A percentile compares a stretch with the other conserved stretches of the same genome.
These are phyloP conservation scores for Maudiozyma pseudohumilis DNA, from an alignment of 805 yeast genomes.

Conservation along the genomic window DNA sequence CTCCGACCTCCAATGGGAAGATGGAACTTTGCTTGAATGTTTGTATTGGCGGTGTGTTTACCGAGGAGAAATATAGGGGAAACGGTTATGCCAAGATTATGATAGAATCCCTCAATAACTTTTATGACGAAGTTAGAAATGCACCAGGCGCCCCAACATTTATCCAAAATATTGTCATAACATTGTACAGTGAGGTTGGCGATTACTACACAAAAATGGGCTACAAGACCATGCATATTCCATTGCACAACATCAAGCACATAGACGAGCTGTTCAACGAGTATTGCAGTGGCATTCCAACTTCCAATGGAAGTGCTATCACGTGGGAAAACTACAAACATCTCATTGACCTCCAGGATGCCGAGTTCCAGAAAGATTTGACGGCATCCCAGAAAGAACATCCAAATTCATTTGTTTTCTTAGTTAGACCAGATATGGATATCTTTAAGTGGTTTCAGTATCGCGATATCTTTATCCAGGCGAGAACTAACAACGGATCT, in stretches of 20 bases:
- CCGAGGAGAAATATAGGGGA: conserved; percentile 38
- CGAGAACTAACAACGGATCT: conserved; percentile 9
- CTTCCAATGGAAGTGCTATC: conserved; percentile 16
- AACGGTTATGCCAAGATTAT: conserved; percentile 46
- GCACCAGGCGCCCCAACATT: conserved; percentile 21
- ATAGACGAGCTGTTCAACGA: conserved; percentile 13
- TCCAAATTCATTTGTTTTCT: conserved; percentile 20
- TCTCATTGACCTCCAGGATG: conserved; percentile 23
- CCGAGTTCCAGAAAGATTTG: conserved; percentile 15
- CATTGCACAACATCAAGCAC: conserved; percentile 26
- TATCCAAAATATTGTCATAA: conserved; percentile 27
- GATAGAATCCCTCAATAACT: conserved; percentile 32
- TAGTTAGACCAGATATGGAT: conserved; percentile 31
- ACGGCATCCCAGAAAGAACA: conserved; percentile 14
- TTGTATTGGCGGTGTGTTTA: conserved; percentile 53
- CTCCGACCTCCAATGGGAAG: conserved; percentile 18
- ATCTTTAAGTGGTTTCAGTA: conserved; percentile 36
- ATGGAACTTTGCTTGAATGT: conserved; percentile 28
- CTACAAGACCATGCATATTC: conserved; percentile 35
- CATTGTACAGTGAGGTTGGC: conserved; percentile 67
- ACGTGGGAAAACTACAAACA: conserved; percentile 27
- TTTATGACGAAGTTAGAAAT: conserved; percentile 24
- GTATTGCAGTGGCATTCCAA: conserved; percentile 9
- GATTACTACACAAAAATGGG: conserved; percentile 58
- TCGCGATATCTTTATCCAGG: conserved; percentile 30